phyloP scores from a whole-genome alignment of 1,284 basidiomycete species.

The Moesziomyces sp. region DNA sequence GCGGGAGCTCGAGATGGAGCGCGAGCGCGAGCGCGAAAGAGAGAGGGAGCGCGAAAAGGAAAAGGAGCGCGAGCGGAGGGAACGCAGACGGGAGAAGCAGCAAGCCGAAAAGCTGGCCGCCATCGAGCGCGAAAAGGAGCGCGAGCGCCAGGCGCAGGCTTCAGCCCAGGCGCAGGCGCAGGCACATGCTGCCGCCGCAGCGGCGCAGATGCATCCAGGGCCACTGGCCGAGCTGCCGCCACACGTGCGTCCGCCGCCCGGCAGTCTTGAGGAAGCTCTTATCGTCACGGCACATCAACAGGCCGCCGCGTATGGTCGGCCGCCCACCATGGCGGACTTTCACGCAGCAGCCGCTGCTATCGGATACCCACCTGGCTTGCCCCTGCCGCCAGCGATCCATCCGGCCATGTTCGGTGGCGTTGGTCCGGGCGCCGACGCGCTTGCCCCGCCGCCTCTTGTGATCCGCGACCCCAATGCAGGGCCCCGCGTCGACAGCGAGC shows the following conservation, averaged over 20 bases:
- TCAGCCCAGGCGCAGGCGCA: constrained; percentile 42
- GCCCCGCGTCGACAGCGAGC: constrained; percentile 63
- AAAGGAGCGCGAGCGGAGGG: constrained; percentile 36
- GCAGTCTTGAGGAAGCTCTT: constrained; percentile 37
- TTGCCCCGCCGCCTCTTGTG: constrained; percentile 31
- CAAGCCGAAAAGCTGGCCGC: constrained; percentile 46
- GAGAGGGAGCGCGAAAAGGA: constrained; percentile 41
- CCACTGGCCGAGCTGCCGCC: constrained; percentile 32
- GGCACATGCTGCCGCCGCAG: constrained; percentile 40
- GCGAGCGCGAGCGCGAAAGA: constrained; percentile 33
- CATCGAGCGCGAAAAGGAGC: constrained; percentile 37
- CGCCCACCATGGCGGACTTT: constrained; percentile 44
- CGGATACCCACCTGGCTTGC: constrained; percentile 42
- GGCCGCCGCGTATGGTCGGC: constrained; percentile 32
- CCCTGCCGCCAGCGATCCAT: constrained; percentile 33
- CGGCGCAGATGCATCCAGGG: constrained; percentile 25
- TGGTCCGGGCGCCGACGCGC: constrained; percentile 20
- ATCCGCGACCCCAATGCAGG: constrained; percentile 51
- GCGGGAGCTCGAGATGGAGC: constrained; percentile 21
- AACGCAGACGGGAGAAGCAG: constrained; percentile 44
- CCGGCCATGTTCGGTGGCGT: constrained; percentile 30
- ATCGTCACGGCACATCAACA: constrained; percentile 43
- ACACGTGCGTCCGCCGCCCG: constrained; percentile 32
- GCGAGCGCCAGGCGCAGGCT: constrained; percentile 32
- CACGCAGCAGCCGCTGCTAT: constrained; percentile 39